Evolutionary conservation across 495 filamentous ascomycete genomes (phyloP), one percentile per base, ranked within the genome.

Genomic region (Darksidea phi): DNA sequence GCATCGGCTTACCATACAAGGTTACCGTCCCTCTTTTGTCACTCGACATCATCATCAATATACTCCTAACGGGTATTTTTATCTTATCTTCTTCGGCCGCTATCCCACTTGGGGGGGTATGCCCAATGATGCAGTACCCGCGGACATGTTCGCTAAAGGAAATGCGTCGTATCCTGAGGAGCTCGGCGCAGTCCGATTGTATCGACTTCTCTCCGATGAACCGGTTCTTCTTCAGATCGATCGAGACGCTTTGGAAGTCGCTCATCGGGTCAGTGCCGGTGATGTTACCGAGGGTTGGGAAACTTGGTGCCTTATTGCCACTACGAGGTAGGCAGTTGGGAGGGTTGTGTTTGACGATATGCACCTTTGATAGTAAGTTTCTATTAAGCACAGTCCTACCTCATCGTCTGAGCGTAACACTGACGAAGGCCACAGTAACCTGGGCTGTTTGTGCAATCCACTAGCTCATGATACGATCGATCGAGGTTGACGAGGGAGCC

Each of bases 341-440:
- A 2, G 76, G 74, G 74, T 46, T 76, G 20, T 76, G 74, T 49
- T 71, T 74, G 36, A 63, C 62, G 4, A 61, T 72, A 10, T 77
- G 74, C 50, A 71, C 69, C 0, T 32, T 72, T 21, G 74, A 77
- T 54, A 67, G 74, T 76, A 63, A 18, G 73, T 56, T 20, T 51
- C 37, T 36, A 41, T 8, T 8, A 18, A n/a, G 15, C 1, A 24
- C 10, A 20, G 13, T 48, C 24, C 43, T 25, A 37, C 4, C n/a
- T 6, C 21, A 50, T 8, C 28, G 6, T 26, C 18, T 24, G 41
- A 56, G 2, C 38, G 37, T 13, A 20, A 25, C 48, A 36, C 57
- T 65, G 47, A 71, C 45, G 12, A 23, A 41, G 4, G 6, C 24
- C 12, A 55, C 36, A 74, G 72, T 73, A 0, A 72, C 71, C 10